Evolutionary conservation across 176 grass and related monocot genomes (phyloP), one percentile per base, ranked within the genome.

Genomic region (Zizania latifolia): DNA sequence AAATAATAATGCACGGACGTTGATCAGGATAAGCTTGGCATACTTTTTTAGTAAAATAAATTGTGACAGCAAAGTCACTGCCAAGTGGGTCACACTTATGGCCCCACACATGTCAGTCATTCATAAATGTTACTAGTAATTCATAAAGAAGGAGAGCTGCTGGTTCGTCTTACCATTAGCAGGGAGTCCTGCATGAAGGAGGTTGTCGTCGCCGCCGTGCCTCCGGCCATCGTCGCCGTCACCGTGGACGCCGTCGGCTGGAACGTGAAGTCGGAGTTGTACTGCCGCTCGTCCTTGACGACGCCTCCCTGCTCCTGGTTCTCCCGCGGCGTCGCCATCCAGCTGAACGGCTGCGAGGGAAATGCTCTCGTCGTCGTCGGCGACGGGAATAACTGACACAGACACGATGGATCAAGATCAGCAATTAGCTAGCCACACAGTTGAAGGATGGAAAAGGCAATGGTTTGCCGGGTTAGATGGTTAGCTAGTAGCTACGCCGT

Each of bases 341-440:
- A 90, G 75, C 88, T 86, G 73, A 97, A 86, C 41, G 75, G 75
- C 61, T 93, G 77, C 10, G 83, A 86, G 27, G 85, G 66, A 44
- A 93, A 79, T 8, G 90, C 58, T 37, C 88, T 90, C 2, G 88
- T 89, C 14, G 88, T 90, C 19, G 93, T 93, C 59, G 90, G 93
- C 71, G 93, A 97, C 29, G 88, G 73, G 40, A 97, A 85, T 1
- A 97, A 23, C 93, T 97, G 78, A 76, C 26, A 67, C 70, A 77
- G 7, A 16, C 58, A 51, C 26, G 9, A 50, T 41, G 28, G 7
- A 12, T 48, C 24, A 10, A 53, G 44, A 65, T 75, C 45, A 68
- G 71, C 19, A 53, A 53, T 53, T 4, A 53, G 48, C 48, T 4
- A 53, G 48, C 48, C n/a, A 53, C 28, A 29, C 54, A 54, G 15